Base-by-base conservation (phyloP, 441 rosid genomes). In the Cnidoscolus chayamansa region DNA sequence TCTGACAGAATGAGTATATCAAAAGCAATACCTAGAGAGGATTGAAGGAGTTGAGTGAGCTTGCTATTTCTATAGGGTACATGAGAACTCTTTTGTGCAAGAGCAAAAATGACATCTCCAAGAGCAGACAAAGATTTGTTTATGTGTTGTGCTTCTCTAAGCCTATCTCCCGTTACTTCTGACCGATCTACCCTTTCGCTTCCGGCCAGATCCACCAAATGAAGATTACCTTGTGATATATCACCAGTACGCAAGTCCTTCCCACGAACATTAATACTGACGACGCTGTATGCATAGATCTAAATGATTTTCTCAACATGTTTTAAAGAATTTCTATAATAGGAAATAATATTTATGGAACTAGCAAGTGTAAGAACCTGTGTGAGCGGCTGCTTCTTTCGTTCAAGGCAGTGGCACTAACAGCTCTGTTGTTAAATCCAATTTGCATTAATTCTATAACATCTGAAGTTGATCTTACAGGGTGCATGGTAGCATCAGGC, bases 341-440 rank as follows among this genome's bases (percentile, higher is more conserved):
- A n/a, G 48, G 25, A 47, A 10, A 71, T 45, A 8, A 35, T 31
- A 32, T 25, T 25, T 40, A 31, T 45, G 62, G 43, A 49, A 73
- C 72, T 77, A 66, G 32, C 32, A 50, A 56, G 16, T 35, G 58
- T 13, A 51, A 65, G 68, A 70, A 94, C 98, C 98, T 94, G 84
- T 83, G 89, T 20, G 99, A 96, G 74, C 99, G 88, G 75, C 97
- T 91, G 75, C 99, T 96, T 81, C 99, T 88, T 79, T 96, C 97
- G 75, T 96, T 93, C 70, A 96, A 80, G 55, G 97, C 94, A 11
- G 99, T 96, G 69, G 98, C 88, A 65, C 99, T 87, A 13, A 93
- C 93, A 47, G 97, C 90, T 77, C 98, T 87, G 76, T 96, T 91
- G 84, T 79, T 85, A 37, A 90, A 75, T 60, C 98, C 99, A 70